Conservation (phyloP, 345 rosid genomes). For the Eucalyptus albens region DNA sequence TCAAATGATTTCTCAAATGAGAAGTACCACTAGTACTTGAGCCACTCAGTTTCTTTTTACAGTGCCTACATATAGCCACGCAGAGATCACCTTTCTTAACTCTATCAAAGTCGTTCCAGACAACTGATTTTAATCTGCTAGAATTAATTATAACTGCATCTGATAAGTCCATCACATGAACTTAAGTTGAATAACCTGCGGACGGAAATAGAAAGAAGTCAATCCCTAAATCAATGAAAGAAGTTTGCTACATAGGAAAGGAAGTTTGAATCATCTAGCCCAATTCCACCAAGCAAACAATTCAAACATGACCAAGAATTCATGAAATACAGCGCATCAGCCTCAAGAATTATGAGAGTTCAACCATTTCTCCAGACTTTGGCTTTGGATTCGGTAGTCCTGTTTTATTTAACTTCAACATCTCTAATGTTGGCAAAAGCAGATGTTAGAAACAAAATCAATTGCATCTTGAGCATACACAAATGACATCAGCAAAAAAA, state of each 20-base stretch:
- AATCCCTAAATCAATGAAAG: neutral
- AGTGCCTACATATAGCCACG: slow-evolving; percentile 74
- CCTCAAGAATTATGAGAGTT: neutral
- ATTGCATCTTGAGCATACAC: neutral
- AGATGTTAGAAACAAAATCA: neutral
- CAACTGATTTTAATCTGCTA: slow-evolving; percentile 67
- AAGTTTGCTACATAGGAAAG: neutral
- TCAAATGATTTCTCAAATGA: slow-evolving; percentile 72
- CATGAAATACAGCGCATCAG: neutral
- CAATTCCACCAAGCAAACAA: neutral
- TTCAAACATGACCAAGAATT: neutral
- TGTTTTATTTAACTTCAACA: neutral
- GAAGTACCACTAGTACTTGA: slow-evolving; percentile 84
- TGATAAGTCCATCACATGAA: slow-evolving; percentile 46
- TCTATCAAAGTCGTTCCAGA: slow-evolving; percentile 86
- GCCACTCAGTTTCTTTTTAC: slow-evolving; percentile 69
- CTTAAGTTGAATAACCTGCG: neutral
- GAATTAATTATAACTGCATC: slow-evolving; percentile 71
- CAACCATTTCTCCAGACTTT: neutral
- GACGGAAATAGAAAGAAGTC: neutral
- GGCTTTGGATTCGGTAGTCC: neutral
- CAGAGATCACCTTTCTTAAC: slow-evolving; percentile 56
- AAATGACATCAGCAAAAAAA: neutral
- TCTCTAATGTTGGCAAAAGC: neutral
- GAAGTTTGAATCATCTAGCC: neutral